A percentile compares a stretch with the other conserved stretches of the same genome.
Evolutionary conservation across 441 rosid genomes (phyloP).

Genomic region (Corymbia citriodora): DNA sequence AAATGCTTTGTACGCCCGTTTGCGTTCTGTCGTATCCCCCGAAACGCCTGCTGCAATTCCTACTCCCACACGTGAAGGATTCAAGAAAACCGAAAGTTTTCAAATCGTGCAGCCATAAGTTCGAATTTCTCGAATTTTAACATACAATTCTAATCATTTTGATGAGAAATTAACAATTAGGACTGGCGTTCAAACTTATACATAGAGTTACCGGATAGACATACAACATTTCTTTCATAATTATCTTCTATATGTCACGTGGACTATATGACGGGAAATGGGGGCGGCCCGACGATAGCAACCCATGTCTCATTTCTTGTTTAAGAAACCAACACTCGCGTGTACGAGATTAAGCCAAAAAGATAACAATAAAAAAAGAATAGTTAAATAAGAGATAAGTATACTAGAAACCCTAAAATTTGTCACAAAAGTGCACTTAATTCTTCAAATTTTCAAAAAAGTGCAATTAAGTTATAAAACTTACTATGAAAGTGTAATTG

Average conservation of each 20-base stretch:
- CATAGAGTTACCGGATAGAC: not conserved
- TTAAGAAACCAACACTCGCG: no score
- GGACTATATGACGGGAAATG: not conserved
- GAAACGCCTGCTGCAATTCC: not conserved
- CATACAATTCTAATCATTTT: not conserved
- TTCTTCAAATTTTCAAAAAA: no score
- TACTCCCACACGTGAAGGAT: not conserved
- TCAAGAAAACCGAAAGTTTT: not conserved
- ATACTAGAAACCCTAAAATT: no score
- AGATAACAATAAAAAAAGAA: no score
- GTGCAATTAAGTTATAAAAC: no score
- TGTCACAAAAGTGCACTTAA: no score
- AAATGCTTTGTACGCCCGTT: not conserved
- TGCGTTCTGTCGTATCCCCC: not conserved
- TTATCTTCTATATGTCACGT: not conserved
- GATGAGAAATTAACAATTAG: not conserved
- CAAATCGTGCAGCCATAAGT: not conserved
- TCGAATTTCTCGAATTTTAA: not conserved
- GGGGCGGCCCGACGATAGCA: no score
- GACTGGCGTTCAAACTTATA: not conserved
- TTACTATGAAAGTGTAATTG: no score
- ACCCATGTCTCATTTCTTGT: no score
- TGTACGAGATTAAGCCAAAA: no score
- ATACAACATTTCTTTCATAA: not conserved
- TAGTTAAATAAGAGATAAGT: no score